Base-by-base conservation (phyloP, 1,284 basidiomycete species). In the Cerrena zonata region DNA sequence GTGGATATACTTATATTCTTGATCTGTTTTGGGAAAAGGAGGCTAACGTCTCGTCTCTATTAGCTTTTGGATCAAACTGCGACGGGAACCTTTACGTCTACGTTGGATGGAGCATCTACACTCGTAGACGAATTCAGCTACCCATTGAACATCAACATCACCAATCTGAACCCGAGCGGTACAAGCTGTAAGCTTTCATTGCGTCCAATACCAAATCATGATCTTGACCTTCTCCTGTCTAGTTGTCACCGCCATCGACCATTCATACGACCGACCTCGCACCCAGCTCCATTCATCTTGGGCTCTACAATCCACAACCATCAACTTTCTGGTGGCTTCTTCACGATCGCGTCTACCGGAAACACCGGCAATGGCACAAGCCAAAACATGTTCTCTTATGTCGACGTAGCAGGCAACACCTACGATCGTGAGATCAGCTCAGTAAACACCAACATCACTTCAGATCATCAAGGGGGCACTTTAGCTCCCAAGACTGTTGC, bases 281-380 rank as follows among this genome's bases (percentile, higher is more conserved):
- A 76, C 13, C 84, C 84, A 1, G 72, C 73, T 40, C 81, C 84
- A 1, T 79, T 85, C 57, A 74, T 79, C 46, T 62, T 79, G 1
- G 73, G 74, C 4, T 82, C 80, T 2, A 77, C 74, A 4, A 87
- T 84, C 34, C 53, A 63, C 2, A 76, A 82, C 52, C 76, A 69
- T 34, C 86, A 89, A 61, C 62, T 75, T 34, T 74, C 84, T 21
- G 67, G 83, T 54, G 84, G 80, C 12, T 78, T 78, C 65, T 82
- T 82, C 67, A 67, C 68, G 12, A 54, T 72, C 0, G 61, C 73
- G 0, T 53, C 73, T 4, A 66, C 67, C 0, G 77, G 79, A 4
- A 82, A 82, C 64, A 72, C 53, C 19, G 84, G 82, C 0, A 86
- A 85, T 53, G 86, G 85, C 37, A 85, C 82, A 2, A 86, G 71